Evolutionary conservation across 139 green algal species (phyloP).

Genomic region (Klebsormidium nitens): DNA sequence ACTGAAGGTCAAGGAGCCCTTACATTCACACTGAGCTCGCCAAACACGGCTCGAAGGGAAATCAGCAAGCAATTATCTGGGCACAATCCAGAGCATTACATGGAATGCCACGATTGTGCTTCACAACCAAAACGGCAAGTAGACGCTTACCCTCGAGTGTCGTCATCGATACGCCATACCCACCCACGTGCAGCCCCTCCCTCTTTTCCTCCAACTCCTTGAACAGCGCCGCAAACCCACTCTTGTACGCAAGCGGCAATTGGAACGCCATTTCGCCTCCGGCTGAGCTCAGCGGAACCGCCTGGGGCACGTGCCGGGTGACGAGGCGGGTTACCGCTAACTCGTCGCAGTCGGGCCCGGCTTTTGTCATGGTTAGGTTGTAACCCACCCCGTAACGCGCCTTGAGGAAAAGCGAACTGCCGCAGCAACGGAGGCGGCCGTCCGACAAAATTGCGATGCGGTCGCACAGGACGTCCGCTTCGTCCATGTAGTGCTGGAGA

Average conservation of each 20-base stretch:
- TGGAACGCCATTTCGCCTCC: constrained; percentile 14
- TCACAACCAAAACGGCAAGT: no score
- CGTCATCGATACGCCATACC: constrained; percentile 13
- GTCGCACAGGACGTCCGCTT: constrained; percentile 52
- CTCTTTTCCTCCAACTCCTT: constrained; percentile 9
- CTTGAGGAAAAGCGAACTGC: constrained; percentile 47
- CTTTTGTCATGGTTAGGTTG: constrained; percentile 32
- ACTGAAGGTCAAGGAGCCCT: no score
- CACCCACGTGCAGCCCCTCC: background rate
- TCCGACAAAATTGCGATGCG: constrained; percentile 51
- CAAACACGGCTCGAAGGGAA: no score
- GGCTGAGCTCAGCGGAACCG: background rate
- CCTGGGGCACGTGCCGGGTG: constrained; percentile 13
- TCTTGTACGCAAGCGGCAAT: background rate
- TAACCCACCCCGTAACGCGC: constrained; percentile 34
- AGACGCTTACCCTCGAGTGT: constrained; percentile 5
- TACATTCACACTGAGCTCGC: no score
- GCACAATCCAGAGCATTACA: no score
- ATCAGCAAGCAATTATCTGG: no score
- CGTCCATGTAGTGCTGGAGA: constrained; percentile 48
- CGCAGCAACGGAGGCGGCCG: constrained; percentile 44
- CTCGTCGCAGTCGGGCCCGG: constrained; percentile 5
- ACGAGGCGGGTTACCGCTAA: constrained; percentile 7
- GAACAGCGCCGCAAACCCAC: constrained; percentile 12
- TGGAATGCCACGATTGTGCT: no score